Percentiles rank a stretch among this genome's conserved stretches.
These are phyloP conservation scores for Boletus reticulatus DNA, from an alignment of 768 basidiomycete genomes.

Conservation along the genomic window DNA sequence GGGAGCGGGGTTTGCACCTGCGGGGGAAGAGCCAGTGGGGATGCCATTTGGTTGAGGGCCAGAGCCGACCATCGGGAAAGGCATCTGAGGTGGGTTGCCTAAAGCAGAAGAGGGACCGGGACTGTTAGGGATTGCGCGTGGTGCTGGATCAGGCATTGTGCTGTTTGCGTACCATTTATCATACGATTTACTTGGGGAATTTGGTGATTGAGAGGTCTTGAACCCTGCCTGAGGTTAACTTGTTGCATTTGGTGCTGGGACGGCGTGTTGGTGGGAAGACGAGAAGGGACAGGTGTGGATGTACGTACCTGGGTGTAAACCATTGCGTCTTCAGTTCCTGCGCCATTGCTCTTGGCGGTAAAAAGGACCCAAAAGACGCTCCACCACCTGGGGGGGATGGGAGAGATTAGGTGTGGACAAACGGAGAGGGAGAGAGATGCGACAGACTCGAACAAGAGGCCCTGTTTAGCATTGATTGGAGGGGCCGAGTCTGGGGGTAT, in stretches of 20 bases:
- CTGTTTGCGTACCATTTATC: constrained; percentile 34
- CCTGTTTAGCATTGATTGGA: constrained; percentile 82
- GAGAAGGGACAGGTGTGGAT: not conserved
- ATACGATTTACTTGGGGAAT: constrained; percentile 27
- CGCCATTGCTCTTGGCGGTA: constrained; percentile 70
- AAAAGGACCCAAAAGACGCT: constrained; percentile 87
- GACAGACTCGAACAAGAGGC: constrained; percentile 77
- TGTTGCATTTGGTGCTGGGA: constrained; percentile 37
- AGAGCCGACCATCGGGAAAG: constrained; percentile 27
- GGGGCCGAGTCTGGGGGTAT: constrained; percentile 60
- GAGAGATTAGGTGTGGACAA: not conserved
- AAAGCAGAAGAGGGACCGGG: constrained; percentile 4
- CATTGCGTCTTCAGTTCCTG: constrained; percentile 68
- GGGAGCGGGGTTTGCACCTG: constrained; percentile 32
- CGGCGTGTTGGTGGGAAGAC: constrained; percentile 10
- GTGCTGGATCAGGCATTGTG: constrained; percentile 12
- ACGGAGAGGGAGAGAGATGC: not conserved
- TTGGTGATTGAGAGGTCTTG: constrained; percentile 26
- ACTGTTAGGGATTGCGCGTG: constrained; percentile 30
- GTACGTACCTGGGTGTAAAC: constrained; percentile 64
- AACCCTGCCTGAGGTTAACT: constrained; percentile 32
- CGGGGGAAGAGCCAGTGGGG: constrained; percentile 22
- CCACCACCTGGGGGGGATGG: constrained; percentile 64
- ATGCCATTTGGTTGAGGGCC: constrained; percentile 47
- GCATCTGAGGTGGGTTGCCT: constrained; percentile 27